Base-by-base conservation (phyloP, 768 basidiomycete species). In the Cystobasidium onofrii region DNA sequence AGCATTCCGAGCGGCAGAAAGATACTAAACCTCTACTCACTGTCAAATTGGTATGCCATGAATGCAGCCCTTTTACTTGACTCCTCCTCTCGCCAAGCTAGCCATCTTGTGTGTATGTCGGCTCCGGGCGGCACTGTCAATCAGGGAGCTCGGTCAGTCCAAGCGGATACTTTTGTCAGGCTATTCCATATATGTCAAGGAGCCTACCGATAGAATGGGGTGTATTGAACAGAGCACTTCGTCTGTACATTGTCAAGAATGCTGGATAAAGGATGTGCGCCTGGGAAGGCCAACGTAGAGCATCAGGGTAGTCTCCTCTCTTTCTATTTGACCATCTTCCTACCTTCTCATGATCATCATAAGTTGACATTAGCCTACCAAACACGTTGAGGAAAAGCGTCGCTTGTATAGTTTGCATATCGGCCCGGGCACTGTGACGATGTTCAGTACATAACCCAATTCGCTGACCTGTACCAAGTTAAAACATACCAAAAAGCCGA, bases 351-450 rank as follows among this genome's bases (percentile, higher is more conserved):
- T 57, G 55, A 27, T 55, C 33, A 3, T 55, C 69, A 13, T 55
- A 27, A 13, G 31, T 71, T 17, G 69, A 71, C 69, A 71, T 71
- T 20, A 44, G 29, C 33, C 44, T 71, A 15, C 69, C 69, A 36
- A 54, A 71, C 1, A 71, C 27, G n/a, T 55, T 41, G 7, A 71
- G 33, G 20, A 76, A 69, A 0, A 77, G 75, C 4, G 73, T 33
- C n/a, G 78, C 74, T 46, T 77, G 78, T 36, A 76, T 75, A 9
- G 77, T 60, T 76, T 77, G 77, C 29, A 76, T 73, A 64, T 78
- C 78, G 29, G 78, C 75, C 9, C 76, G 73, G 1, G 78, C 75
- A 36, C 76, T 67, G 65, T 27, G 15, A n/a, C n/a, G n/a, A n/a
- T n/a, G n/a, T n/a, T n/a, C n/a, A n/a, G n/a, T n/a, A n/a, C n/a